Percentiles rank a stretch among this genome's conserved stretches.
These are phyloP conservation scores for Diaporthe australafricana DNA, from an alignment of 2,329 filamentous ascomycete species.

Conservation along the genomic window DNA sequence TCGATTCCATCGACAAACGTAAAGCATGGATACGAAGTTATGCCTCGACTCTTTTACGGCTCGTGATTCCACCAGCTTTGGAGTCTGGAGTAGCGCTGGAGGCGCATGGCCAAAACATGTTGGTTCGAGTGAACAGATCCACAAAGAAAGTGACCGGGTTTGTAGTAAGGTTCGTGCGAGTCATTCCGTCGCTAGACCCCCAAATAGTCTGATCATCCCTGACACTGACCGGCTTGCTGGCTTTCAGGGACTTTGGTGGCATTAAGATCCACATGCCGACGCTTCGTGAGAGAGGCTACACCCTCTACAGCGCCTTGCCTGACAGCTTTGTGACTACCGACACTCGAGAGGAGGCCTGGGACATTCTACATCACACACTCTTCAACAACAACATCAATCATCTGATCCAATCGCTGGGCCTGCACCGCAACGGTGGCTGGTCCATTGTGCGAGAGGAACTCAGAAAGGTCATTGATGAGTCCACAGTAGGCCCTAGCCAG, in stretches of 20 bases:
- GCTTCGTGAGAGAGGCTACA: constrained; percentile 12
- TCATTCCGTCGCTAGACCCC: not conserved
- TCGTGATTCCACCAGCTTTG: not conserved
- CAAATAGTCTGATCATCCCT: too few relatives aligned
- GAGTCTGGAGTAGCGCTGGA: constrained; percentile 13
- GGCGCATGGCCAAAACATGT: constrained; percentile 22
- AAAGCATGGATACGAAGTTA: not conserved
- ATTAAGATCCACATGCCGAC: constrained; percentile 27
- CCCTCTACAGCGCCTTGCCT: constrained; percentile 10
- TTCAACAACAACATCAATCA: constrained; percentile 28
- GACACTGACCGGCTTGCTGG: not conserved
- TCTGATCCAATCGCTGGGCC: not conserved
- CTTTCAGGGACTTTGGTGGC: constrained; percentile 12
- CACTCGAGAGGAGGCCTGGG: not conserved
- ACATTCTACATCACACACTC: constrained; percentile 6
- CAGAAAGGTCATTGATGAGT: not conserved
- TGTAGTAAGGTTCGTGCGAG: constrained; percentile 22
- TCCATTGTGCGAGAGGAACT: constrained; percentile 20
- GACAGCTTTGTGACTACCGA: constrained; percentile 25
- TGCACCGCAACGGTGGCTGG: constrained; percentile 21
- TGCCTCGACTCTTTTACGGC: constrained; percentile 6
- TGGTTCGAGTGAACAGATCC: constrained; percentile 18
- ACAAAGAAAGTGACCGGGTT: constrained; percentile 15
- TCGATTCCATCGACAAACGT: not conserved
- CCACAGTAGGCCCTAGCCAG: not conserved